A percentile compares a stretch with the other conserved stretches of the same genome.
These are phyloP conservation scores for Tuber calosporum DNA, from an alignment of 495 filamentous ascomycete species.

Conservation along the genomic window DNA sequence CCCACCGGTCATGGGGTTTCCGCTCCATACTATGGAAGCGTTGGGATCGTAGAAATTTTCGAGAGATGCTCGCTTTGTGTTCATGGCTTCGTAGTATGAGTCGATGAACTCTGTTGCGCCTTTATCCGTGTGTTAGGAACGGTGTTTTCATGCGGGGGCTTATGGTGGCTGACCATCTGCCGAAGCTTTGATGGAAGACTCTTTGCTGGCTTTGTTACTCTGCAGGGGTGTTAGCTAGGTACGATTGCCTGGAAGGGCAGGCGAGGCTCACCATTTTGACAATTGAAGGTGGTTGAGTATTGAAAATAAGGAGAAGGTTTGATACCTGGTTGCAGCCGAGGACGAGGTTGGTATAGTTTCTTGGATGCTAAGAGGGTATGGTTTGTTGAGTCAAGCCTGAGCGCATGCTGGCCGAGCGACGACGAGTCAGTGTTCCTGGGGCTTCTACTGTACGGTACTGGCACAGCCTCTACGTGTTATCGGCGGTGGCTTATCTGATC, in stretches of 20 bases:
- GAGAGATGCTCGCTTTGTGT: constrained; percentile 50
- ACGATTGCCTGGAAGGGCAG: background rate
- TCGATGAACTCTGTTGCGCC: constrained; percentile 50
- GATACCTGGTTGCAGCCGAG: background rate
- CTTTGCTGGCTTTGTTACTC: constrained; percentile 25
- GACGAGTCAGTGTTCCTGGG: background rate
- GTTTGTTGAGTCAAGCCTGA: background rate
- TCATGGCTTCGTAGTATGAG: constrained; percentile 52
- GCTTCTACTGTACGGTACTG: no score
- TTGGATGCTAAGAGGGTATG: background rate
- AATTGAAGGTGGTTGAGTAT: background rate
- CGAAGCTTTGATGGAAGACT: constrained; percentile 29
- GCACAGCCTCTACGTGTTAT: background rate
- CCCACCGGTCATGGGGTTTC: constrained; percentile 53
- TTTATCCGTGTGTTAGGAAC: background rate
- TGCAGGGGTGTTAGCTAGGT: constrained; percentile 7
- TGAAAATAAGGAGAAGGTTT: background rate
- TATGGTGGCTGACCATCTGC: constrained; percentile 30
- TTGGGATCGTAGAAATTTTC: constrained; percentile 53
- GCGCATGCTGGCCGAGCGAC: background rate
- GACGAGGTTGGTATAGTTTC: background rate
- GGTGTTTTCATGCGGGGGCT: background rate
- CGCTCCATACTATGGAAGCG: constrained; percentile 59
- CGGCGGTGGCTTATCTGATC: background rate
- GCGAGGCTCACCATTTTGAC: background rate